phyloP scores from a whole-genome alignment of 176 grass and related monocot species.

The Paspalum vaginatum region DNA sequence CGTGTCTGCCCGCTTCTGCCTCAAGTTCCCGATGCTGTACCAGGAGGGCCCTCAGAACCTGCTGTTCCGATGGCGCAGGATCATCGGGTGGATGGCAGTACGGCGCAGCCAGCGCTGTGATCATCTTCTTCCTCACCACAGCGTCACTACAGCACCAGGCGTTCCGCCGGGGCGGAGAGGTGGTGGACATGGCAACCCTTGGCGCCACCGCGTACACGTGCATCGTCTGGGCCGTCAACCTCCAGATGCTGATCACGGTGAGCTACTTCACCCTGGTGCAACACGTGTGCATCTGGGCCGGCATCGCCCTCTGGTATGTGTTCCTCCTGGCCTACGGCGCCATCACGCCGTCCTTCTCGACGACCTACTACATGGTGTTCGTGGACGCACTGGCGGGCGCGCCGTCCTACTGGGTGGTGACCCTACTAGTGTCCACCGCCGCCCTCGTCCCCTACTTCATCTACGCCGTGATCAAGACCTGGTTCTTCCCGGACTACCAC shows the following conservation, averaged over 20 bases:
- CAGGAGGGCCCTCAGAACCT: conserved; percentile 88
- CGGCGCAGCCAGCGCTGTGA: conserved; percentile 44
- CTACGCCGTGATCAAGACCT: conserved; percentile 43
- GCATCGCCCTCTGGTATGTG: conserved; percentile 74
- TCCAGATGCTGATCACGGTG: conserved; percentile 66
- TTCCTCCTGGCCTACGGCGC: conserved; percentile 82
- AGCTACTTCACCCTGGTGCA: conserved; percentile 87
- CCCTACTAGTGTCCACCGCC: conserved; percentile 52
- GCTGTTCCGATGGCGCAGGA: conserved; percentile 76
- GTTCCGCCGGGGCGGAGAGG: conserved; percentile 53
- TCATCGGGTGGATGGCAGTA: conserved; percentile 81
- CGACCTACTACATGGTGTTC: conserved; percentile 69
- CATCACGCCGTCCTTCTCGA: conserved; percentile 62
- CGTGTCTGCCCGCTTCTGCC: conserved; percentile 77
- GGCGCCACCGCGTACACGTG: conserved; percentile 68
- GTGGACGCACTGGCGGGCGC: conserved; percentile 49
- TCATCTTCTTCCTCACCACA: conserved; percentile 74
- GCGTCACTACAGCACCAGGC: conserved; percentile 54
- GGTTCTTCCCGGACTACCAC: conserved; percentile 85
- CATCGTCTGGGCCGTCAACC: conserved; percentile 77
- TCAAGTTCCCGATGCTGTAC: conserved; percentile 93
- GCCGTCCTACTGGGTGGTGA: conserved; percentile 69
- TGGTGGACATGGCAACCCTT: conserved; percentile 46
- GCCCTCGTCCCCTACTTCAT: conserved; percentile 75
- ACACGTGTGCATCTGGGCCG: conserved; percentile 75